Percentiles rank a stretch among this genome's conserved stretches.
Conservation (phyloP, 768 basidiomycete genomes). For the Phaeotremella skinneri region DNA sequence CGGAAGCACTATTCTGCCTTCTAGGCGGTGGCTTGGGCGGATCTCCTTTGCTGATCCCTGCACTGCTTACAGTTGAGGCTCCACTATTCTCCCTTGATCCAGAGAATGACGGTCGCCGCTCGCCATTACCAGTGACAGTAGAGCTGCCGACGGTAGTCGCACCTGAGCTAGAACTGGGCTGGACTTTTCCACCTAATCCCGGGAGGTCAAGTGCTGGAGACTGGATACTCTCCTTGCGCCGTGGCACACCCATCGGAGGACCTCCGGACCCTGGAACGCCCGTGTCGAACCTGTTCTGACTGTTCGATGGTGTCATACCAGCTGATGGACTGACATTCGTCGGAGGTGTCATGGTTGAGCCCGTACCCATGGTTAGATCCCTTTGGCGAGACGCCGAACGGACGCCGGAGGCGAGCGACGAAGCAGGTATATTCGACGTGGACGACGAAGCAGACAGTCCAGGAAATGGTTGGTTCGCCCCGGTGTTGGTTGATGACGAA, state of each 20-base stretch:
- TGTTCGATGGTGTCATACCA: neutral
- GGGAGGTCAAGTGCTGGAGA: too few species aligned
- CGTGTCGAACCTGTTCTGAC: neutral
- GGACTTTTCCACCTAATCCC: too few species aligned
- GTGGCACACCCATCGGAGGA: conserved; percentile 24
- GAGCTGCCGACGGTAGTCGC: too few species aligned
- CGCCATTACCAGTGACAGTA: neutral
- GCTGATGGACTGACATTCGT: neutral
- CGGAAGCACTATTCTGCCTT: neutral
- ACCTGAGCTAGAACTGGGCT: too few species aligned
- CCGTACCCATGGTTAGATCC: neutral
- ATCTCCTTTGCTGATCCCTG: neutral
- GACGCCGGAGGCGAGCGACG: neutral
- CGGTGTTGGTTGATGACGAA: neutral
- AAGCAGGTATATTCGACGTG: conserved; percentile 7
- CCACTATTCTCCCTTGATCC: neutral
- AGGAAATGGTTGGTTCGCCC: neutral
- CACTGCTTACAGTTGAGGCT: neutral
- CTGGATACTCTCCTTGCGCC: conserved; percentile 14
- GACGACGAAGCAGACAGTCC: neutral
- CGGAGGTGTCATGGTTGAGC: neutral
- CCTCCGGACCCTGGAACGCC: conserved; percentile 7
- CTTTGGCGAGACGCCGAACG: neutral
- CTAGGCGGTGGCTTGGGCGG: neutral
- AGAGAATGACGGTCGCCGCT: neutral